Evolutionary conservation across 345 rosid species (phyloP).

Genomic region (Populus deltoides): DNA sequence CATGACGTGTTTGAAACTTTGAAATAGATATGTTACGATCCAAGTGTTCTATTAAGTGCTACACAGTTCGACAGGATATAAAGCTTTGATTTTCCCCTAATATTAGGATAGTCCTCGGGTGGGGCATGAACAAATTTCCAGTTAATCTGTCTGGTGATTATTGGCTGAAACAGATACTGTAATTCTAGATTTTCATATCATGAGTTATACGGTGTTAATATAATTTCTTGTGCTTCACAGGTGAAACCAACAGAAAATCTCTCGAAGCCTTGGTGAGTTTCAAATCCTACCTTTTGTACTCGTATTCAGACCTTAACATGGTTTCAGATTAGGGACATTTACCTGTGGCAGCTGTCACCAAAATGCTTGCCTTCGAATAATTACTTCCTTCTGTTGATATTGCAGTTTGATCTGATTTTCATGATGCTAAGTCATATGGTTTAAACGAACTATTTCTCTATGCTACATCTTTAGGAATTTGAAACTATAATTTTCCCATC

Average conservation of each 20-base stretch:
- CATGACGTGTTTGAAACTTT: neutral
- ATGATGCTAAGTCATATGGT: too few relatives aligned
- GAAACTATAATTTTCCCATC: too few relatives aligned
- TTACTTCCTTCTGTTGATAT: too few relatives aligned
- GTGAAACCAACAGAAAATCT: conserved; percentile 66
- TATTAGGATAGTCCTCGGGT: neutral
- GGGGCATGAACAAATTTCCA: neutral
- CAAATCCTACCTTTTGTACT: neutral
- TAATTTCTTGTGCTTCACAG: conserved; percentile 37
- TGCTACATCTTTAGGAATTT: too few relatives aligned
- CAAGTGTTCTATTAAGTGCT: neutral
- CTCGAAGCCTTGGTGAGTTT: conserved; percentile 79
- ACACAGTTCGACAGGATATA: neutral
- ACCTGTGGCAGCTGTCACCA: too few relatives aligned
- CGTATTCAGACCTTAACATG: neutral
- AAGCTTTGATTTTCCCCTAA: too few relatives aligned
- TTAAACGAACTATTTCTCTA: too few relatives aligned
- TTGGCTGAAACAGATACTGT: neutral
- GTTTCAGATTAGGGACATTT: neutral
- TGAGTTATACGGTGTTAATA: neutral
- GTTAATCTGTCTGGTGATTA: neutral
- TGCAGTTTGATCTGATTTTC: too few relatives aligned
- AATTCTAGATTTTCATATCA: neutral
- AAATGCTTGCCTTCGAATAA: too few relatives aligned
- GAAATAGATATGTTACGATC: neutral